A percentile compares a stretch with the other conserved stretches of the same genome.
Conservation (phyloP, 2,329 filamentous ascomycete genomes). For the Fusarium napiforme region DNA sequence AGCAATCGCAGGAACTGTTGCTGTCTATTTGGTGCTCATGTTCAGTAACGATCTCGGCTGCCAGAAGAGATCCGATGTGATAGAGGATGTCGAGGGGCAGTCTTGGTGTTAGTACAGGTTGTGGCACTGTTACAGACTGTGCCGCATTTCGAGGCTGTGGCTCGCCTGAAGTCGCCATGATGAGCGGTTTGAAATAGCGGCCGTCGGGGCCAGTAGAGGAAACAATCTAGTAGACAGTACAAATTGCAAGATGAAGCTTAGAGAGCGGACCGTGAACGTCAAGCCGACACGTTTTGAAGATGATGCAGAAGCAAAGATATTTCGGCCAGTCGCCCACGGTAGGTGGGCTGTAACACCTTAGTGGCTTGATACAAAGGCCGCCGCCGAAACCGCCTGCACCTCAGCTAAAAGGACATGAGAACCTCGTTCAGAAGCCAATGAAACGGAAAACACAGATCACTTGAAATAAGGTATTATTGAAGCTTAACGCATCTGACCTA, state of each 20-base stretch:
- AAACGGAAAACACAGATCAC: not conserved
- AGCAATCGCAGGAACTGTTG: not conserved
- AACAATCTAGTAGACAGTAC: not conserved
- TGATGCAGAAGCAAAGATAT: constrained; percentile 4
- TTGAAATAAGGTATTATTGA: accelerated
- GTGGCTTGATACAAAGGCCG: not conserved
- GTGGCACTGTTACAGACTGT: not conserved
- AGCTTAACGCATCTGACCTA: not conserved
- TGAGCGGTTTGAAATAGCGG: not conserved
- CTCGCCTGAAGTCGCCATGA: constrained; percentile 1
- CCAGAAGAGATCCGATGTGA: constrained; percentile 9
- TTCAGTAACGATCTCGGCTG: not conserved
- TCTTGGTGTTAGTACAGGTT: not conserved
- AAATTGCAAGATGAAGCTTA: not conserved
- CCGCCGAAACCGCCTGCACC: not conserved
- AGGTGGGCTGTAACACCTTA: not conserved
- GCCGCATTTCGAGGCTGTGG: not conserved
- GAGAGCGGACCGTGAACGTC: not conserved
- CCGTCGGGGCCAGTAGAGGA: too few relatives aligned
- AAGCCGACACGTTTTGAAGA: not conserved
- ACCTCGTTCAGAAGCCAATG: not conserved
- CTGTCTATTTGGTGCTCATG: not conserved
- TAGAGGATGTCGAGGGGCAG: constrained; percentile 31
- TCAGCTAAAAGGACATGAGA: too few relatives aligned
- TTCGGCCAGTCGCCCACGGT: not conserved